Percentiles rank a stretch among this genome's conserved stretches.
These are phyloP conservation scores for Phascolomyces articulosus DNA, from an alignment of 371 early-diverging fungal genomes.

Conservation along the genomic window DNA sequence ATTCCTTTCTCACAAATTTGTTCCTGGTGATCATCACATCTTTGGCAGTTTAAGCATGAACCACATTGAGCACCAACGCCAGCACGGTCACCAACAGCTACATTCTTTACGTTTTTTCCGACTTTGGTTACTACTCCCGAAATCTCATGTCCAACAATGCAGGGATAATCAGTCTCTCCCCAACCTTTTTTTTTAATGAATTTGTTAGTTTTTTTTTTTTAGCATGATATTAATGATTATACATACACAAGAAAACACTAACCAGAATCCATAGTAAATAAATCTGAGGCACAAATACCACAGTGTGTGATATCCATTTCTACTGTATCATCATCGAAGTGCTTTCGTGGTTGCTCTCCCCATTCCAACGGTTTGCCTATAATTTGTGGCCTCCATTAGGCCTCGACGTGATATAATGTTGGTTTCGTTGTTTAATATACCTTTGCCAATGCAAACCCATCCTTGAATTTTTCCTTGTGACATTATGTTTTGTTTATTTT, in stretches of 20 bases:
- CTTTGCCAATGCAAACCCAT: background rate
- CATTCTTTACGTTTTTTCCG: constrained; percentile 53
- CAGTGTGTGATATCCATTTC: constrained; percentile 65
- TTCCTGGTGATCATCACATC: constrained; percentile 27
- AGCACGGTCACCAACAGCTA: constrained; percentile 69
- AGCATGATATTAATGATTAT: too few species aligned
- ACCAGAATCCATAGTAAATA: constrained; percentile 57
- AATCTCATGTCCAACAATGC: constrained; percentile 58
- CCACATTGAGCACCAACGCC: constrained; percentile 72
- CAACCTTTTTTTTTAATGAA: constrained; percentile 19
- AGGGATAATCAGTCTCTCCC: constrained; percentile 44
- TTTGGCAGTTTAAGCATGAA: constrained; percentile 40
- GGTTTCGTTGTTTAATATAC: background rate
- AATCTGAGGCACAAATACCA: constrained; percentile 44
- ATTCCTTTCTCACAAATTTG: constrained; percentile 21
- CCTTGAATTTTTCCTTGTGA: background rate
- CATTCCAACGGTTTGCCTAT: constrained; percentile 20
- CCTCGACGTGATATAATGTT: background rate
- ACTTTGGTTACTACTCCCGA: constrained; percentile 10
- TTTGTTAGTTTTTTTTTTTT: background rate
- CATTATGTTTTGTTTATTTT: background rate
- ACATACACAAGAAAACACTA: background rate
- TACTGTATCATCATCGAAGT: constrained; percentile 53
- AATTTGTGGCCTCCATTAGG: background rate
- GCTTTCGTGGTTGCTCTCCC: constrained; percentile 18